These are phyloP conservation scores for Stentor roeselii DNA, from an alignment of 73 alveolate genomes.

Conservation along the genomic window DNA sequence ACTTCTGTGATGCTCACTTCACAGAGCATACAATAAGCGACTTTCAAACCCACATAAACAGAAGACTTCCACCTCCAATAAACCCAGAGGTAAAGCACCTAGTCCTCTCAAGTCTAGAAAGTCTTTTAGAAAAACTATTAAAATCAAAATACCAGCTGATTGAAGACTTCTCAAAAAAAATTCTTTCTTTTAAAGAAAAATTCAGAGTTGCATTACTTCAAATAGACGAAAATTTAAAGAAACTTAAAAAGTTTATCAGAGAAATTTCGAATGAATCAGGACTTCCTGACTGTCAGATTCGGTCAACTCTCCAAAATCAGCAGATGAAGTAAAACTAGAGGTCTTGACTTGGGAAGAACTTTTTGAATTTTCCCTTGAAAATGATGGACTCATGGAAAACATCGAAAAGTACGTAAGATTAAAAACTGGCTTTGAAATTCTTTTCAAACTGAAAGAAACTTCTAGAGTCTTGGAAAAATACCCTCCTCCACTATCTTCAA, in stretches of 20 bases:
- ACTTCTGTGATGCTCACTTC: not conserved
- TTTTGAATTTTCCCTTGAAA: not conserved
- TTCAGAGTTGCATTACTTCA: no score
- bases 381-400: not conserved
- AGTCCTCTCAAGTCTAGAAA: not conserved
- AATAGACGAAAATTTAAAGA: no score
- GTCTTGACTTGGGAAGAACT: not conserved
- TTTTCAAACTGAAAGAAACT: not conserved
- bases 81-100: not conserved
- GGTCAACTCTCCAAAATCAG: no score
- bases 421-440: not conserved
- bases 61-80: no score
- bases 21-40: not conserved
- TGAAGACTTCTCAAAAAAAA: not conserved
- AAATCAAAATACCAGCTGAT: not conserved
- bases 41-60: not conserved
- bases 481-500: not conserved
- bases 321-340: no score
- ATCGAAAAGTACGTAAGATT: not conserved
- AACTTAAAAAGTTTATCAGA: no score
- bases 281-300: no score
- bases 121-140: not conserved
- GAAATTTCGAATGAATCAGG: no score
- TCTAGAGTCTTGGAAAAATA: not conserved
- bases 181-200: not conserved